Conservation (phyloP, 441 rosid species). For the Codiaeum variegatum region DNA sequence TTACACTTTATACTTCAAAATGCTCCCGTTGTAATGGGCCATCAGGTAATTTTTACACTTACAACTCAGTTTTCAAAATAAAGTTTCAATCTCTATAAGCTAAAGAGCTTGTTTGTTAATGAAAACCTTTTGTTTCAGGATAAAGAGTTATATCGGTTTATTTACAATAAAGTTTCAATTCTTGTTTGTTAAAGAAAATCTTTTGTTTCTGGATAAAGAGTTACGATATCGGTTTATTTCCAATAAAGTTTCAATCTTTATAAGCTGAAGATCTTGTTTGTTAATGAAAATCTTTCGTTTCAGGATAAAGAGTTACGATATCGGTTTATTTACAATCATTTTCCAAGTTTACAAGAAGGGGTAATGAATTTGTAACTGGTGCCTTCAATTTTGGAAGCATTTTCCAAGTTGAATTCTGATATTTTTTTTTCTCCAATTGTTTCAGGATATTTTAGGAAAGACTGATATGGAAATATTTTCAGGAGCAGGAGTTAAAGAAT, state of each 20-base stretch:
- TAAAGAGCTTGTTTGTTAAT: constrained; percentile 12
- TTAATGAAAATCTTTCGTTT: constrained; percentile 11
- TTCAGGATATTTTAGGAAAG: constrained; percentile 87
- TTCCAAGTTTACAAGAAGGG: constrained; percentile 76
- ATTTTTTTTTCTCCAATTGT: background rate
- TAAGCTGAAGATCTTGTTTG: constrained; percentile 11
- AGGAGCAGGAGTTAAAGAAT: constrained; percentile 89
- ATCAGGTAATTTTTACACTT: constrained; percentile 86
- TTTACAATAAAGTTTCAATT: too few relatives aligned
- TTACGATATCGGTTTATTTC: too few relatives aligned
- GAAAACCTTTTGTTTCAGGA: constrained; percentile 46
- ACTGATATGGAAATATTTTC: constrained; percentile 86
- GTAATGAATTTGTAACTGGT: constrained; percentile 37
- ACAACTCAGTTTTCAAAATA: too few relatives aligned
- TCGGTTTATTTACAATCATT: constrained; percentile 91
- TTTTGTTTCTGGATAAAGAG: too few relatives aligned
- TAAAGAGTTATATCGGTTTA: constrained; percentile 86
- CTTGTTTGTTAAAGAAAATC: too few relatives aligned
- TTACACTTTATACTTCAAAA: constrained; percentile 88
- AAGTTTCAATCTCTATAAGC: background rate
- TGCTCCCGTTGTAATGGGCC: constrained; percentile 94
- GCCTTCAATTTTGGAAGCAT: background rate
- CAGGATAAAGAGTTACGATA: constrained; percentile 90
- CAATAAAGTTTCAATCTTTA: background rate
- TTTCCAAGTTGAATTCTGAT: constrained; percentile 4